Evolutionary conservation across 2,329 filamentous ascomycete species (phyloP).

Genomic region (Emericellopsis cladophorae): DNA sequence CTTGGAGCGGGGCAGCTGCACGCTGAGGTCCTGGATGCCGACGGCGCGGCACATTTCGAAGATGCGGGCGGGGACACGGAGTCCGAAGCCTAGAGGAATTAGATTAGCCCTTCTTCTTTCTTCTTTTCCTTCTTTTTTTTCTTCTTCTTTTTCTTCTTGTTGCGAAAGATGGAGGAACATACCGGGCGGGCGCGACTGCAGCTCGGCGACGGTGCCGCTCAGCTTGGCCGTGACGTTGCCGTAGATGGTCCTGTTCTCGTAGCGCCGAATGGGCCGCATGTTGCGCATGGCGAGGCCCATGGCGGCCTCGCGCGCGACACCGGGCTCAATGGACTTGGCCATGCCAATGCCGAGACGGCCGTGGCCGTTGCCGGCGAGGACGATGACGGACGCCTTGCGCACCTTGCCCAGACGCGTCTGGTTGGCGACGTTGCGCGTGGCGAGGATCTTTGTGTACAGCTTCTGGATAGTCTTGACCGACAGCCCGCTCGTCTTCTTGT

Average conservation of each 20-base stretch:
- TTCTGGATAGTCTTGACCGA: slow-evolving; percentile 34
- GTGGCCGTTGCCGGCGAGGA: slow-evolving; percentile 75
- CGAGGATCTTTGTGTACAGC: slow-evolving; percentile 59
- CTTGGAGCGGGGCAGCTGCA: slow-evolving; percentile 68
- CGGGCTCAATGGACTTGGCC: slow-evolving; percentile 69
- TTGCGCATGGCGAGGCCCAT: slow-evolving; percentile 75
- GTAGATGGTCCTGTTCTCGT: slow-evolving; percentile 86
- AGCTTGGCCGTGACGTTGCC: slow-evolving; percentile 76
- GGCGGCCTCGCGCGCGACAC: slow-evolving; percentile 58
- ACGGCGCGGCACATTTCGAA: slow-evolving; percentile 86
- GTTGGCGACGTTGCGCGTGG: slow-evolving; percentile 66
- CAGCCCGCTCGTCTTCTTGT: slow-evolving; percentile 44
- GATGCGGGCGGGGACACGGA: slow-evolving; percentile 81
- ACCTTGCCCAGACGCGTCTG: slow-evolving; percentile 97
- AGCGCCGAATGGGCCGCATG: slow-evolving; percentile 83
- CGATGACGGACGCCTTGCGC: slow-evolving; percentile 58
- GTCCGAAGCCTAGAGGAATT: slow-evolving; percentile 62
- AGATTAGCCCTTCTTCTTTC: too few species aligned
- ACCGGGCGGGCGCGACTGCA: slow-evolving; percentile 82
- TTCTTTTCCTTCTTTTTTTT: slow-evolving; percentile 1
- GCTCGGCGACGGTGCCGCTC: slow-evolving; percentile 72
- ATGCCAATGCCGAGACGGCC: slow-evolving; percentile 82
- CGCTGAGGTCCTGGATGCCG: slow-evolving; percentile 79
- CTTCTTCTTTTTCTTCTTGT: not conserved
- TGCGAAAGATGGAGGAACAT: slow-evolving; percentile 20